Conservation (phyloP, 2,329 filamentous ascomycete genomes). For the Neurospora crassa region DNA sequence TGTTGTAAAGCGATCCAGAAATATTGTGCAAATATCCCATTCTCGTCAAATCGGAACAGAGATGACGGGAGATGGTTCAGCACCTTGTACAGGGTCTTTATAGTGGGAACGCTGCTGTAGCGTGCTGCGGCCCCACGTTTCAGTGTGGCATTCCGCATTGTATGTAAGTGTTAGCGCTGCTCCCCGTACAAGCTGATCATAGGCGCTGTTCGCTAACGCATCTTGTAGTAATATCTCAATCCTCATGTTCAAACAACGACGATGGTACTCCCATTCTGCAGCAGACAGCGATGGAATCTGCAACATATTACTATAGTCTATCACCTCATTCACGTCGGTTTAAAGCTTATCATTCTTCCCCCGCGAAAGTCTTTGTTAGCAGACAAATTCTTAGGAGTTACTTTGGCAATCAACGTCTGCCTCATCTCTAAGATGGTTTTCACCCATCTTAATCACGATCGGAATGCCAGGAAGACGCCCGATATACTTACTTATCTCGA, state of each 20-base stretch:
- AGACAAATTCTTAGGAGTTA: not conserved
- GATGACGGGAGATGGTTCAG: not conserved
- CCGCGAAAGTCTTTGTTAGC: not conserved
- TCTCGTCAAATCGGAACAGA: not conserved
- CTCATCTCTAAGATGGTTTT: too few species aligned
- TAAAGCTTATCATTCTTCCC: too few species aligned
- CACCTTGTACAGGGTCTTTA: not conserved
- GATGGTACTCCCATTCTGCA: too few species aligned
- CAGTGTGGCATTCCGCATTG: not conserved
- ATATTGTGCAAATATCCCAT: not conserved
- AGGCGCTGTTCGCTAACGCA: not conserved
- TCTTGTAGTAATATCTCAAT: not conserved
- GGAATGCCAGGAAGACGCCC: too few species aligned
- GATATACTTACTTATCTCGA: too few species aligned
- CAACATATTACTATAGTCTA: too few species aligned
- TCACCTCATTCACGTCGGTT: too few species aligned
- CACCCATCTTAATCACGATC: too few species aligned
- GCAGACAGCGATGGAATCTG: too few species aligned
- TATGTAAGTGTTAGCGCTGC: not conserved
- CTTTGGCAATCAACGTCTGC: too few species aligned
- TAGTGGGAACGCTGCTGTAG: not conserved
- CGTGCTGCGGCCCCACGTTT: not conserved
- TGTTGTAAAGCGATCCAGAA: not conserved
- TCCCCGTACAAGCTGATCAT: rapidly evolving
- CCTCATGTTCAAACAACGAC: too few species aligned